Base-by-base conservation (phyloP, 805 yeast genomes). In the Brettanomyces naardenensis region DNA sequence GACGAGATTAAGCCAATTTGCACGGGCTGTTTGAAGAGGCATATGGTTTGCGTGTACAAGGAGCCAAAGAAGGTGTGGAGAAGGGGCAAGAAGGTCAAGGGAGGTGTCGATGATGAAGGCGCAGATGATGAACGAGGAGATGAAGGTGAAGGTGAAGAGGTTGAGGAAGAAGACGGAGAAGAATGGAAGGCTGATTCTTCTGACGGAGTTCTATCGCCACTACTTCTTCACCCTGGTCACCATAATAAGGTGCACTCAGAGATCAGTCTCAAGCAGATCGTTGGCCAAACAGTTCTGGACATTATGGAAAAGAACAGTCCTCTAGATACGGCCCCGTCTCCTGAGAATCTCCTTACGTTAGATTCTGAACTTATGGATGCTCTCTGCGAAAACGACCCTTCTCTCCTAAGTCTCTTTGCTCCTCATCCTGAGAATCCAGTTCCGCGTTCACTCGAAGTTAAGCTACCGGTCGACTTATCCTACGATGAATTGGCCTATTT, bases 401-500 rank as follows among this genome's bases (percentile, higher is more conserved):
- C 28, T 2, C 36, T 33, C 14, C 5, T 31, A 5, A 31, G 21
- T n/a, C 19, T 31, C 11, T 18, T 18, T 9, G 26, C 26, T 15
- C 13, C n/a, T 5, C 2, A 15, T 31, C 11, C 11, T 33, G 20
- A 5, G 6, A 5, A n/a, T 4, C 15, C 34, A n/a, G 30, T 44
- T 3, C 44, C 47, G 7, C 15, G 19, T n/a, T 32, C 44, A 1
- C 17, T 48, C 20, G 44, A 44, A 9, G 43, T 51, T 2, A 48
- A 45, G 18, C 28, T 52, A 15, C 56, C 57, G 1, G 43, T 44
- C 4, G 34, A 45, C 17, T 28, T 48, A n/a, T 39, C 44, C 4
- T 15, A 37, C 32, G 33, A 45, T 38, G 44, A 53, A 40, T 15
- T 39, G 25, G 44, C 30, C 30, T 59, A 70, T 17, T 71, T 67